Evolutionary conservation across 148 eudicot genomes (phyloP), one percentile per base, ranked within the genome.

Genomic region (Chenopodium album): DNA sequence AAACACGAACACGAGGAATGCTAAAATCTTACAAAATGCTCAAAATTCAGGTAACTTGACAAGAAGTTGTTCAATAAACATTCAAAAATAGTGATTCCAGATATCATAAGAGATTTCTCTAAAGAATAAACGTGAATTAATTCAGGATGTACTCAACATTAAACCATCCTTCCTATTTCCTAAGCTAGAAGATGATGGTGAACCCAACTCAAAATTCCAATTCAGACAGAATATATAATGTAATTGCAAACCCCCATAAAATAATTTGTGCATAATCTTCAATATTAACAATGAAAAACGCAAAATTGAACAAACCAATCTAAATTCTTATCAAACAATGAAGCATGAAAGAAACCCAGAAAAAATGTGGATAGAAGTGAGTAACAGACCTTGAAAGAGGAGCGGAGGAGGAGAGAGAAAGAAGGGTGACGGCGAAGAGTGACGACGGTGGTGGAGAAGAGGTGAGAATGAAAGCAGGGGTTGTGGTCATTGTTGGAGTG

Each of bases 381-480:
- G 20, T 76, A 34, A 4, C 37, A 34, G 37, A 90, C 92, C 90
- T 87, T 79, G 82, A 87, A 22, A 75, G 89, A 80, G 78, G 89
- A 85, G 88, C 73, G 83, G 82, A 68, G 65, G 80, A 76, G 48
- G 85, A 84, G 48, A 14, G 63, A 20, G 71, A 84, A 66, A 66
- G 60, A 85, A 50, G 74, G 87, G 86, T 87, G 89, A 75, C 87
- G 90, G 87, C 66, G 76, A 86, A 83, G 85, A 90, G 92, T 85
- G 81, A 86, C 89, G 76, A 89, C 84, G 11, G 64, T 14, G 89
- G 88, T 68, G 73, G 87, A 82, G 86, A 90, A 65, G 80, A 90
- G 82, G 83, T 90, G 90, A 81, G 82, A 26, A 16, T 91, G 78
- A 69, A 28, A 69, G 79, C 85, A 82, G 7, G 72, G 66, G 8